These are phyloP conservation scores for Clavispora santaluciae DNA, from an alignment of 805 yeast species.

Conservation along the genomic window DNA sequence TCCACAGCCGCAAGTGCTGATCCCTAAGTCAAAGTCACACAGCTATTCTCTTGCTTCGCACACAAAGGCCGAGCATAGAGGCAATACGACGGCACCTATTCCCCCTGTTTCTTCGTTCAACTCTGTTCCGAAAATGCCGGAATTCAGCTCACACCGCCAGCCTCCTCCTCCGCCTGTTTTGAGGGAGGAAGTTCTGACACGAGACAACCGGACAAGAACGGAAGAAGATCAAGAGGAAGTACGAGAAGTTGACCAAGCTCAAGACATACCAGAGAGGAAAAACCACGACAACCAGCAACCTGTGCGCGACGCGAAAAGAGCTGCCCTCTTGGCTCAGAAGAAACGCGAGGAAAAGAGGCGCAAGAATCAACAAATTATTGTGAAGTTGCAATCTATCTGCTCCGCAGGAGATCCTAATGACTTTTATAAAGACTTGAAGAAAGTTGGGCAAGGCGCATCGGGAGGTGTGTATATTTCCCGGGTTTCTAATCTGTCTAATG, in stretches of 20 bases:
- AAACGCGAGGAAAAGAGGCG: constrained; percentile 76
- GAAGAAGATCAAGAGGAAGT: constrained; percentile 18
- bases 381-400: constrained; percentile 70
- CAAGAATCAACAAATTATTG: constrained; percentile 66
- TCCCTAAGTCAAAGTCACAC: constrained; percentile 42
- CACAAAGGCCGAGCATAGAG: constrained; percentile 17
- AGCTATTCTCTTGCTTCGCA: constrained; percentile 31
- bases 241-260: constrained; percentile 5
- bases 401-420: constrained; percentile 79
- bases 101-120: constrained; percentile 25
- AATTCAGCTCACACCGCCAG: constrained; percentile 32
- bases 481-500: constrained; percentile 30
- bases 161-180: constrained; percentile 41
- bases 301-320: constrained; percentile 48
- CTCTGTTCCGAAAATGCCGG: constrained; percentile 5
- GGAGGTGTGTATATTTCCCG: constrained; percentile 95
- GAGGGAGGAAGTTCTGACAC: constrained; percentile 8
- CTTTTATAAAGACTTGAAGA: constrained; percentile 61
- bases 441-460: constrained; percentile 97
- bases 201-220: constrained; percentile 17
- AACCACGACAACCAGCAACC: constrained; percentile 25
- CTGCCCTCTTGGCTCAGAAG: constrained; percentile 53
- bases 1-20: constrained; percentile 11
- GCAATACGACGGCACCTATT: constrained; percentile 37
- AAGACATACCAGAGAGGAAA: constrained; percentile 7